Evolutionary conservation across 192 early-diverging fungal species (phyloP).

Genomic region (Blastocladiella britannica): DNA sequence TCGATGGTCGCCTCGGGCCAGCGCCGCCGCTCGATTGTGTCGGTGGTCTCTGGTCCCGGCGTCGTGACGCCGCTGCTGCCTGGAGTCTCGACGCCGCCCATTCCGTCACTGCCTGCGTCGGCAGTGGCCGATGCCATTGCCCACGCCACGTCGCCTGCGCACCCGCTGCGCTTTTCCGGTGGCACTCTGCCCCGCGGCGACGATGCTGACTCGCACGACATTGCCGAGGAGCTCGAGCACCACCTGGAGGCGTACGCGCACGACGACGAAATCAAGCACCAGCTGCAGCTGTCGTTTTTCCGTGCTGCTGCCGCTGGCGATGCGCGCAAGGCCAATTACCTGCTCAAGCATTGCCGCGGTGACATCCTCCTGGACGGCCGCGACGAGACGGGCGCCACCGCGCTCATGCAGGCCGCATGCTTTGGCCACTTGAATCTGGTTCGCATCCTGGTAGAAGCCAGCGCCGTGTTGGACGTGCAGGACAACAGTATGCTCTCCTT

Average conservation of each 20-base stretch:
- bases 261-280: not conserved
- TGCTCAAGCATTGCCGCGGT: slow-evolving; percentile 30
- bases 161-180: no score
- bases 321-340: slow-evolving; percentile 29
- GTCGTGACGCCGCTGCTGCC: no score
- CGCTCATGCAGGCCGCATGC: slow-evolving; percentile 70
- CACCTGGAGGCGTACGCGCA: not conserved
- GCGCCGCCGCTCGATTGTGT: no score
- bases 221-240: not conserved
- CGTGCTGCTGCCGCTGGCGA: slow-evolving; percentile 56
- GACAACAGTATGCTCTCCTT: slow-evolving; percentile 47
- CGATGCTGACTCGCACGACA: not conserved
- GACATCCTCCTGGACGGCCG: slow-evolving; percentile 53
- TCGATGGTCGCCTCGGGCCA: no score
- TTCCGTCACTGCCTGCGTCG: no score
- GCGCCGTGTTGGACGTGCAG: slow-evolving; percentile 48
- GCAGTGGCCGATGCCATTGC: no score
- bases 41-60: no score
- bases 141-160: no score
- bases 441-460: slow-evolving; percentile 41
- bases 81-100: no score
- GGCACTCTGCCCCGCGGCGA: no score
- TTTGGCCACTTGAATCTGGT: slow-evolving; percentile 63
- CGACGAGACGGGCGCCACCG: slow-evolving; percentile 71
- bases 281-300: slow-evolving; percentile 18